Base-by-base conservation (phyloP, 352 stramenopile species). In the Proteromonas lacertae region DNA sequence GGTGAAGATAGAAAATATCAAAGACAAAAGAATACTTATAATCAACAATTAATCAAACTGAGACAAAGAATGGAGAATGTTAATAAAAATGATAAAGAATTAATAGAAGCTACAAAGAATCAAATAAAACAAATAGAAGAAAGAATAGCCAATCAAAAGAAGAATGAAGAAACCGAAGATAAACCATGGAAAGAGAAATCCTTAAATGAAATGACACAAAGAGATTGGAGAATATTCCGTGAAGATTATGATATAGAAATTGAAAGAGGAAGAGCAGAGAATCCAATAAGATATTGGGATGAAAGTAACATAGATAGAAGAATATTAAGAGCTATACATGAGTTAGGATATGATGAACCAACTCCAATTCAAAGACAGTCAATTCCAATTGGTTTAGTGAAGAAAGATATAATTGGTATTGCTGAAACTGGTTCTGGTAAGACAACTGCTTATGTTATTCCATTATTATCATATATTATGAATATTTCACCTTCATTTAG, bases 161-260 rank as follows among this genome's bases (percentile, higher is more conserved):
- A 36, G 7, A 16, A 33, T 16, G 19, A 36, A 20, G n/a, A 47
- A 22, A 20, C 48, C 5, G 40, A 47, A 20, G 46, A 46, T 22
- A 21, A 28, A 3, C 75, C 91, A 47, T 89, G 81, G 65, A 78
- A 60, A 13, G 77, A 92, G 36, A 92, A 93, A 57, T 46, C 57
- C 26, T 49, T 92, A 19, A 51, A 52, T 16, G 66, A 82, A 6
- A 60, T 66, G 48, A 45, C 32, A 21, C 39, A 56, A 14, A 39
- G 87, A 14, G 87, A 99, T 63, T 99, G 87, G 87, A 65, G 84
- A 41, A 97, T 97, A 46, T 89, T 96, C 49, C 66, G 83, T 17
- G 86, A 97, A 53, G 88, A 97, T 53, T 95, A 90, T 49, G 80
- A 97, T 47, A 99, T 99, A 47, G 69, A 69, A 2, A 68, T 94